Evolutionary conservation across 2,329 filamentous ascomycete species (phyloP).

Genomic region (Coniochaeta hoffmannii): DNA sequence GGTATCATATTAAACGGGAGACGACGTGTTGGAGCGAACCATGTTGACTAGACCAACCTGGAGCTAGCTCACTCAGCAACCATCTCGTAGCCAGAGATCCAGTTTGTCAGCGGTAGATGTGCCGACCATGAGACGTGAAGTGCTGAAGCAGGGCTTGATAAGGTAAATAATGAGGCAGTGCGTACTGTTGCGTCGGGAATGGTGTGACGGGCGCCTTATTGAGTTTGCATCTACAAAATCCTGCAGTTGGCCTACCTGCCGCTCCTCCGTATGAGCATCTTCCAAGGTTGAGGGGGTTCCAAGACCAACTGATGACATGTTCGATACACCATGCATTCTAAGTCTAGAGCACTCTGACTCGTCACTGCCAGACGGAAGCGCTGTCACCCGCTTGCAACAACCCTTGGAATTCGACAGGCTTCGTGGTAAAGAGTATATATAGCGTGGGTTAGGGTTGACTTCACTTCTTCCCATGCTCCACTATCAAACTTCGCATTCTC

Average conservation of each 20-base stretch:
- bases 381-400: no score
- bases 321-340: no score
- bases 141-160: not conserved
- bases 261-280: no score
- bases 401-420: no score
- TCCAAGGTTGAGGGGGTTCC: no score
- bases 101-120: not conserved
- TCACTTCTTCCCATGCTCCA: not conserved
- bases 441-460: not conserved
- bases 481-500: not conserved
- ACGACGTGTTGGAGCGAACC: not conserved
- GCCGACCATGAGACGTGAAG: not conserved
- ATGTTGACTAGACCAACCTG: no score
- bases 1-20: not conserved
- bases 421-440: no score
- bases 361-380: no score
- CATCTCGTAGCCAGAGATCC: not conserved
- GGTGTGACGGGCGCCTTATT: not conserved
- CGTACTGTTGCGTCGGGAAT: not conserved
- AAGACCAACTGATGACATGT: no score
- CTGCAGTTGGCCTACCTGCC: not conserved
- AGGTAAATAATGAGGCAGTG: no score
- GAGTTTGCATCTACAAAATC: not conserved
- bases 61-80: not conserved
- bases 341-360: no score